phyloP scores from a whole-genome alignment of 2,329 filamentous ascomycete genomes.

The Xylaria sp. region DNA sequence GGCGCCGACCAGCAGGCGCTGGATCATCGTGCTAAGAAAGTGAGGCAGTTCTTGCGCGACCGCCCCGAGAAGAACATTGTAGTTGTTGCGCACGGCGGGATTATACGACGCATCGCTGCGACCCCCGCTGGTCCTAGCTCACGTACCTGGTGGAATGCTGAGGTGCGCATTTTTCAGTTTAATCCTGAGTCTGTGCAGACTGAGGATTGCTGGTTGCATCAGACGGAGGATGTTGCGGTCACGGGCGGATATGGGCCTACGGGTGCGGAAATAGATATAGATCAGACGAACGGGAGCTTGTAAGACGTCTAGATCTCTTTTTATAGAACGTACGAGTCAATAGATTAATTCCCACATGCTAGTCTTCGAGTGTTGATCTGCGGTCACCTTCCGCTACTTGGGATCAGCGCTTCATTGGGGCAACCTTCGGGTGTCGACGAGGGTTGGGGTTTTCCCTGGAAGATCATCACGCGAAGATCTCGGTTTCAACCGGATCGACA shows the following conservation, averaged over 20 bases:
- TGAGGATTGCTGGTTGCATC: conserved; percentile 42
- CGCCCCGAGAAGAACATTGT: conserved; percentile 47
- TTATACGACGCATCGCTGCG: conserved; percentile 42
- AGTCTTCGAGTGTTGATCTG: neutral
- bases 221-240: conserved; percentile 39
- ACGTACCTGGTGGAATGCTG: conserved; percentile 41
- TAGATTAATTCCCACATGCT: conserved; percentile 6
- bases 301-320: conserved; percentile 6
- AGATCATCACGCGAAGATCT: conserved; percentile 28
- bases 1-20: conserved; percentile 37
- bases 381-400: neutral
- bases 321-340: neutral
- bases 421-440: neutral
- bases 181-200: conserved; percentile 37
- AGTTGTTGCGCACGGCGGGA: conserved; percentile 47
- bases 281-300: conserved; percentile 30
- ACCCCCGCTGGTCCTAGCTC: conserved; percentile 22
- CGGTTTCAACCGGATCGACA: conserved; percentile 33
- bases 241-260: conserved; percentile 42
- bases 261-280: conserved; percentile 41
- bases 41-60: conserved; percentile 44
- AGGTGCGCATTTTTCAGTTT: conserved; percentile 43
- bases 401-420: conserved; percentile 2
- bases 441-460: neutral
- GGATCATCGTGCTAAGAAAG: conserved; percentile 40